Evolutionary conservation across 2,329 filamentous ascomycete species (phyloP), one percentile per base, ranked within the genome.

Genomic region (Aspergillus brunneoviolaceus): DNA sequence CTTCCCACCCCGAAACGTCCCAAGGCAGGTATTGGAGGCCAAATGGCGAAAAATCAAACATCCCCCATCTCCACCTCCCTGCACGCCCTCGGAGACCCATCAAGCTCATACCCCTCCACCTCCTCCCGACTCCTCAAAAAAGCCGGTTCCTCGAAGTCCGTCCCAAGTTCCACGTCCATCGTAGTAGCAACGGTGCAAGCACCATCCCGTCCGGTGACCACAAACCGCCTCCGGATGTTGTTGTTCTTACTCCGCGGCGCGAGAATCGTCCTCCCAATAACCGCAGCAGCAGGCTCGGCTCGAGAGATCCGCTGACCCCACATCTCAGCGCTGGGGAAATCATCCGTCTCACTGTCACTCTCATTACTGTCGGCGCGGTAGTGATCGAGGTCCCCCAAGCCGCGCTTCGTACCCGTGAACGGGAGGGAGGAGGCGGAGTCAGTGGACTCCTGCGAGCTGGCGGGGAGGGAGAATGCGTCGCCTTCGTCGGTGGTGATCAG

Each of bases 91-190:
- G 48, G 19, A 23, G 58, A 27, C 4, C 14, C 54, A 59, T 71
- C 65, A 12, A 12, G 12, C 39, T 19, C 61, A 64, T 59, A 70
- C 39, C 39, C 39, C 1, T 72, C 67, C 55, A 77, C 67, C 59
- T 80, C 78, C 49, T 79, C 77, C 45, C 72, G 72, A 57, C 73
- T 70, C 48, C 75, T 70, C 55, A 82, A 67, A 60, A 82, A 82
- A 3, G 70, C 58, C 5, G 79, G 77, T 51, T 82, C 79, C 49
- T 76, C 79, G 65, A 82, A 80, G 65, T 80, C 79, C 57, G 75
- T 72, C 10, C 75, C 56, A 49, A 45, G 6, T 9, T 76, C 73
- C 74, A 72, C 73, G 63, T 49, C 59, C 7, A 55, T 54, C 23
- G 50, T 29, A 53, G 62, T 14, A 63, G 48, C 12, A 21, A 51